phyloP scores from a whole-genome alignment of 345 rosid genomes.

The Eucalyptus cloeziana region DNA sequence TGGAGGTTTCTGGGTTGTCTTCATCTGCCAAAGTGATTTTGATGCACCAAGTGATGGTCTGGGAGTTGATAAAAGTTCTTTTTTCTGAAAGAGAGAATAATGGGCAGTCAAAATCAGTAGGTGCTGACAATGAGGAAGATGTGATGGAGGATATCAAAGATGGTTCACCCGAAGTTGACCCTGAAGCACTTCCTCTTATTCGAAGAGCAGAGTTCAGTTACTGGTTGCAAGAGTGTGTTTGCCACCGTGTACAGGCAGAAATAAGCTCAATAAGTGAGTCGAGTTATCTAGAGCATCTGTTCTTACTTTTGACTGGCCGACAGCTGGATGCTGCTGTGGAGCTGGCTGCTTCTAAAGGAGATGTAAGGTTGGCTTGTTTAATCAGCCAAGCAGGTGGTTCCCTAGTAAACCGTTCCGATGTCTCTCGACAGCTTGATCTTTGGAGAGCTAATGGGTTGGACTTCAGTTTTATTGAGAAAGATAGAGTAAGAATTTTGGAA shows the following conservation, averaged over 20 bases:
- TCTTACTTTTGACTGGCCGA: conserved; percentile 81
- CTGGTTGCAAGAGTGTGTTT: conserved; percentile 91
- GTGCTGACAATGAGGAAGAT: conserved; percentile 80
- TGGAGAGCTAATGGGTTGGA: conserved; percentile 90
- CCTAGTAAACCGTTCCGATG: conserved; percentile 53
- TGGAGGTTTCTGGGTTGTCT: conserved; percentile 67
- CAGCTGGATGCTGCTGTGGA: conserved; percentile 83
- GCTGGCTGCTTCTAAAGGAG: conserved; percentile 83
- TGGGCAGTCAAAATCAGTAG: conserved; percentile 39
- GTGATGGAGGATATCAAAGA: conserved; percentile 80
- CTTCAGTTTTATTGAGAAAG: conserved; percentile 83
- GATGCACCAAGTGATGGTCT: conserved; percentile 88
- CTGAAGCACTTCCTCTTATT: conserved; percentile 71
- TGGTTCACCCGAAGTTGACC: conserved; percentile 49
- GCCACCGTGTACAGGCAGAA: conserved; percentile 86
- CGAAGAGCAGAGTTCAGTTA: conserved; percentile 91
- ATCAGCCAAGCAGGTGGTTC: conserved; percentile 97
- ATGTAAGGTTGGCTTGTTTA: conserved; percentile 90
- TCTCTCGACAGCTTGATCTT: conserved; percentile 63
- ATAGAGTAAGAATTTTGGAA: conserved; percentile 68
- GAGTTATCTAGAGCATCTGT: conserved; percentile 66
- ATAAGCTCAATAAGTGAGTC: conserved; percentile 67
- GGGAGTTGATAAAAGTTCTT: conserved; percentile 95
- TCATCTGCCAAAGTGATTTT: conserved; percentile 57
- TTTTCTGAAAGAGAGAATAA: conserved; percentile 61